Conservation (phyloP, 176 grass and related monocot genomes). For the Neostapfia colusana region DNA sequence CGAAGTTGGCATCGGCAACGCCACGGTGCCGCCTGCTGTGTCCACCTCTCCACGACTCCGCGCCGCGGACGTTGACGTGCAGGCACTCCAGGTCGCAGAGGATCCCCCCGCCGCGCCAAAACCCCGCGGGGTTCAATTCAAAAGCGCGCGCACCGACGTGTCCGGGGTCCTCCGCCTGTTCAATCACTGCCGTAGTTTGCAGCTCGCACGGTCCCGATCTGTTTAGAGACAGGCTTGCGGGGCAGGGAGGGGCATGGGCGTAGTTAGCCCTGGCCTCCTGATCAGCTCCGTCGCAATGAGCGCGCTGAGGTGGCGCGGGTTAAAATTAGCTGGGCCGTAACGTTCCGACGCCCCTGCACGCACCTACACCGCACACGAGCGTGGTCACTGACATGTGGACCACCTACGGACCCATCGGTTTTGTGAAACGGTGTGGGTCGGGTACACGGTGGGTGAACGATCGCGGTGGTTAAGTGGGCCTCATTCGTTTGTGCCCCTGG, state of each 20-base stretch:
- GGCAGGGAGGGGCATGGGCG: neutral
- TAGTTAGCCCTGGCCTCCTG: neutral
- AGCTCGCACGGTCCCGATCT: neutral
- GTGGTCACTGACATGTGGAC: neutral
- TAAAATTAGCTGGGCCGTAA: neutral
- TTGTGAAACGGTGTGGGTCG: neutral
- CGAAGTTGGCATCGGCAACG: neutral
- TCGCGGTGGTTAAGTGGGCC: conserved; percentile 15
- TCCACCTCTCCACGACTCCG: neutral
- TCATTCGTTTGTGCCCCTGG: neutral
- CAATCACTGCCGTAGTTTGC: neutral
- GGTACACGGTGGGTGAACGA: neutral
- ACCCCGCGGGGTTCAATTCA: neutral
- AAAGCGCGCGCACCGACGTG: neutral
- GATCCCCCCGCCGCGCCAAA: conserved; percentile 26
- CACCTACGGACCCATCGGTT: fast-evolving
- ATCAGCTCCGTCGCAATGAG: neutral
- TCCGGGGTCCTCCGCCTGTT: fast-evolving
- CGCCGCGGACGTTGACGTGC: neutral
- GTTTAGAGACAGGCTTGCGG: no score
- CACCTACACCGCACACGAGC: neutral
- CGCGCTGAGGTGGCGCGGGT: conserved; percentile 12
- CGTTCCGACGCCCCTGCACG: neutral
- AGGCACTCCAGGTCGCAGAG: neutral
- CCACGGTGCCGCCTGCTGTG: no score